phyloP scores from a whole-genome alignment of 208 protist genomes.

The Trypanosoma brucei region DNA sequence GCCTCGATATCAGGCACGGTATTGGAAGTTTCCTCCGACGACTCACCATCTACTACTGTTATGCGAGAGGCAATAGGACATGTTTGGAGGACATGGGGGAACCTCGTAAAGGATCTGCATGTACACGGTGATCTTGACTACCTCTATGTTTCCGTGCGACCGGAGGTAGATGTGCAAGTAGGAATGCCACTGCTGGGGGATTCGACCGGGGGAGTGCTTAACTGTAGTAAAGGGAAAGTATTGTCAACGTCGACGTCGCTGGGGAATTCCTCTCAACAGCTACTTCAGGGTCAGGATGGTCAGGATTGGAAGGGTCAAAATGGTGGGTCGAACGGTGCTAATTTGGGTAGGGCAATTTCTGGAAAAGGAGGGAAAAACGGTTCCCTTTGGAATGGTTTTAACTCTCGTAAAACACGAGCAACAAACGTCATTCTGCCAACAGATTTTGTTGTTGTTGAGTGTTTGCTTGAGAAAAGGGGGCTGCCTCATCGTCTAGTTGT shows the following conservation, averaged over 20 bases:
- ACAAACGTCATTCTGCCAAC: slow-evolving; percentile 38
- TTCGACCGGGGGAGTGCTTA: background rate
- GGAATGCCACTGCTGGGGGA: slow-evolving; percentile 41
- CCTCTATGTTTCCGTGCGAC: slow-evolving; percentile 68
- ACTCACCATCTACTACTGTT: slow-evolving; percentile 13
- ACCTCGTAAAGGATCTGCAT: slow-evolving; percentile 84
- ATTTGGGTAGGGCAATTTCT: background rate
- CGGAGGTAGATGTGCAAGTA: slow-evolving; percentile 49
- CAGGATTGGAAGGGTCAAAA: slow-evolving; percentile 20
- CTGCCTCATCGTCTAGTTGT: slow-evolving; percentile 81
- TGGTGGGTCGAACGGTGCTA: background rate
- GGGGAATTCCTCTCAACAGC: no score
- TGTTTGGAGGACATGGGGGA: slow-evolving; percentile 81
- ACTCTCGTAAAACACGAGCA: slow-evolving; percentile 13
- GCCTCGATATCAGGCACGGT: slow-evolving; percentile 44
- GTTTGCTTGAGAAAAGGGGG: slow-evolving; percentile 71
- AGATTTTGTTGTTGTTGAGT: slow-evolving; percentile 82
- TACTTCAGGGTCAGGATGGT: background rate
- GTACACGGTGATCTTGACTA: slow-evolving; percentile 79
- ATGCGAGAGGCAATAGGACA: slow-evolving; percentile 58
- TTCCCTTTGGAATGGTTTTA: slow-evolving; percentile 22
- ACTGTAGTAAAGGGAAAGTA: no score
- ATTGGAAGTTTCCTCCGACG: slow-evolving; percentile 31
- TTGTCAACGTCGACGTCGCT: no score
- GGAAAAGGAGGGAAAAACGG: slow-evolving; percentile 7